These are phyloP conservation scores for Calonectria leucothoes DNA, from an alignment of 2,329 filamentous ascomycete genomes.

Conservation along the genomic window DNA sequence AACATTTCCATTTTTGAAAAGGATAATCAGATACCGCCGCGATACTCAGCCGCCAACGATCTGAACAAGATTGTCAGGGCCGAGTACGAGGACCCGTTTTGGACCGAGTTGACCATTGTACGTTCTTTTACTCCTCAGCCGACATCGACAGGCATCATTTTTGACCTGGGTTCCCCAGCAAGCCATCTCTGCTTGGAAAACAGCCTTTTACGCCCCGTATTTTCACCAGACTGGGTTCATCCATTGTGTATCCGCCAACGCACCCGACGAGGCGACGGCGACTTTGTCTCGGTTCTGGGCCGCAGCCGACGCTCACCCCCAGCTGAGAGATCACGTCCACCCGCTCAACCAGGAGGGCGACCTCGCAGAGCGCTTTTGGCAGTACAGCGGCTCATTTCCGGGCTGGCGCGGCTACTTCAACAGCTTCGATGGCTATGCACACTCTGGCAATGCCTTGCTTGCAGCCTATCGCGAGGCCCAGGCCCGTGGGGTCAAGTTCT, in stretches of 20 bases:
- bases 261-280: conserved; percentile 13
- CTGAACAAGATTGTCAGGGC: conserved; percentile 27
- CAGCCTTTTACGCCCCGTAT: conserved; percentile 21
- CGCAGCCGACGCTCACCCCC: conserved; percentile 53
- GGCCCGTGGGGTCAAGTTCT: conserved; percentile 46
- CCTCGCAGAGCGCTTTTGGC: conserved; percentile 57
- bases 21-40: conserved; percentile 17
- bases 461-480: conserved; percentile 51
- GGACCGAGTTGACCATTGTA: conserved; percentile 20
- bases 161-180: background rate
- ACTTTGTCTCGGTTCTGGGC: conserved; percentile 46
- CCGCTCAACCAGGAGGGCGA: conserved; percentile 50
- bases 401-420: conserved; percentile 71
- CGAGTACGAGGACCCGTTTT: conserved; percentile 25
- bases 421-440: conserved; percentile 66
- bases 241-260: conserved; percentile 13
- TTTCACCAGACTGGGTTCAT: conserved; percentile 26
- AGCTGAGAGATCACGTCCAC: conserved; percentile 53
- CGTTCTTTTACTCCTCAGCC: background rate
- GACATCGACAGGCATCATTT: background rate
- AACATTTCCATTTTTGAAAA: conserved; percentile 24
- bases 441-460: conserved; percentile 62
- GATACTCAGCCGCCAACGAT: conserved; percentile 21
- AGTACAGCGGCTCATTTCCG: conserved; percentile 55
- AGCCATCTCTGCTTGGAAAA: conserved; percentile 22